These are phyloP conservation scores for Trichoderma afroharzianum DNA, from an alignment of 2,329 filamentous ascomycete genomes.

Conservation along the genomic window DNA sequence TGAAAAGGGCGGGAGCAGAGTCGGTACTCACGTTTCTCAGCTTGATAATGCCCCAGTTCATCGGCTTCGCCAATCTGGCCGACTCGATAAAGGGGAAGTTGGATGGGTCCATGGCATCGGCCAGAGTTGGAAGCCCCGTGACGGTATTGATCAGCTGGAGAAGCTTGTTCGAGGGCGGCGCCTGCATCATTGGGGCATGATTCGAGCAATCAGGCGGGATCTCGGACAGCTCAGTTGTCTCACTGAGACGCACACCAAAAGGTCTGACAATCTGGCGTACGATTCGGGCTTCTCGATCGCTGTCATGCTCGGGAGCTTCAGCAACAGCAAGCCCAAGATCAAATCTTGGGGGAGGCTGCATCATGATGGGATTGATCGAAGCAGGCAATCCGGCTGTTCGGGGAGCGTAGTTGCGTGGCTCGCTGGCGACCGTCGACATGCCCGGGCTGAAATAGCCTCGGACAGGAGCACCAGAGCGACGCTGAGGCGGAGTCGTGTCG, in stretches of 20 bases:
- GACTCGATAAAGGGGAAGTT: constrained; percentile 48
- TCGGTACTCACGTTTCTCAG: constrained; percentile 46
- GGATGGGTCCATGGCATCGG: constrained; percentile 34
- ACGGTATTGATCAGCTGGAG: constrained; percentile 34
- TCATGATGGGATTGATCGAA: constrained; percentile 12
- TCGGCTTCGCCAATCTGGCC: constrained; percentile 28
- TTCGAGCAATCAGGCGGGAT: neutral
- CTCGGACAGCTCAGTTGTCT: neutral
- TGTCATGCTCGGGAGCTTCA: neutral
- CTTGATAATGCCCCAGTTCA: constrained; percentile 44
- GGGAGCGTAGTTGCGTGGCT: constrained; percentile 42
- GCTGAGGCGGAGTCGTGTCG: neutral
- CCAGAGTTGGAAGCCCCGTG: constrained; percentile 33
- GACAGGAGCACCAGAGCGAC: neutral
- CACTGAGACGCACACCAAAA: neutral
- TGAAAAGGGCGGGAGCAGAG: neutral
- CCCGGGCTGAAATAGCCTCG: constrained; percentile 16
- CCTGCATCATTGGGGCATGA: neutral
- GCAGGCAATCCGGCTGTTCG: constrained; percentile 28
- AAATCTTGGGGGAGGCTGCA: constrained; percentile 38
- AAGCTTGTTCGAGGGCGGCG: constrained; percentile 36
- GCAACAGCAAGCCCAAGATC: constrained; percentile 21
- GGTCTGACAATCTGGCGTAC: constrained; percentile 7
- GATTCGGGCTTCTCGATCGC: neutral
- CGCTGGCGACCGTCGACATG: constrained; percentile 25